Base-by-base conservation (phyloP, 257 asterid species). In the Craterostigma plantagineum region DNA sequence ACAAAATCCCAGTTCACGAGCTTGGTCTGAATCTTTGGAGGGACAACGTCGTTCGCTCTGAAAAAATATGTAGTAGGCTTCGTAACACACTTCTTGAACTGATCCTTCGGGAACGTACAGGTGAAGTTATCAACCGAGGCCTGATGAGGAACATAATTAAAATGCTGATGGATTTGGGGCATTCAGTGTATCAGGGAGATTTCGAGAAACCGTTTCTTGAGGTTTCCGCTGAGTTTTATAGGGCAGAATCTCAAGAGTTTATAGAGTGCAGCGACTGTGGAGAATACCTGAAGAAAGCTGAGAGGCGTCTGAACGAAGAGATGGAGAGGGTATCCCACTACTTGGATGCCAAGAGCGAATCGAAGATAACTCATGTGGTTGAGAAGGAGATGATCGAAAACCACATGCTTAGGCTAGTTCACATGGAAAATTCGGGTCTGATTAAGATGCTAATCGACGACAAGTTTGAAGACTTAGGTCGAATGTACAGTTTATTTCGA, bases 11-110 rank as follows among this genome's bases (percentile, higher is more conserved):
- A 10, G 83, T 85, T 52, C 75, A 75, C 54, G 96, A 85, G 63
- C 92, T 85, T 41, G 96, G 96, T 50, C 76, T 85, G 38, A 81
- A 77, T 60, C 76, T 85, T 33, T 85, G 94, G 96, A 64, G 91
- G 54, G 94, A 81, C 63, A 62, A 64, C 44, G 82, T 85, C 14
- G 63, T 85, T 55, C 96, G 69, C 53, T 81, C 86, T 0, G 64
- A 60, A 46, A 72, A 70, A 53, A 85, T 85, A 54, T 81, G 73
- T 63, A 51, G 66, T 1, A 66, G 91, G 61, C 92, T 85, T 68
- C 68, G 63, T 12, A 57, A 69, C 69, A 72, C 75, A 34, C 72
- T 85, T 60, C 85, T 85, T 49, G 96, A 75, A 48, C 64, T 77
- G 51, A 65, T 77, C 54, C 68, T 38, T 39, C 64, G 54, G 55